Evolutionary conservation across 78 protist species (phyloP), one percentile per base, ranked within the genome.

Genomic region (Diacronema lutheri): DNA sequence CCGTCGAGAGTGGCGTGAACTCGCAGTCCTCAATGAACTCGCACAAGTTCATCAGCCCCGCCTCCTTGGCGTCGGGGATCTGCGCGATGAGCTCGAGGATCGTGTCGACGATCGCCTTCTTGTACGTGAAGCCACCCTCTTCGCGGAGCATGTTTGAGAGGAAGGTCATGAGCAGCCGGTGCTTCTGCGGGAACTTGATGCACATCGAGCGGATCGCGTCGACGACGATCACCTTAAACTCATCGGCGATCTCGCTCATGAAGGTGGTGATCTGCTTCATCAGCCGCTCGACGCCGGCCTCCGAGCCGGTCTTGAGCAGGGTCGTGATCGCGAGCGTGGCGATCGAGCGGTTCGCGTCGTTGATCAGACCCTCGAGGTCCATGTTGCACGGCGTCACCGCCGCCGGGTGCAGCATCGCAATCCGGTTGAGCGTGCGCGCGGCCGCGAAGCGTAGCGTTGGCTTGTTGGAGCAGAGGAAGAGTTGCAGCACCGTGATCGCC

Each of bases 11-110:
- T 40, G 50, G 62, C 37, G 95, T 62, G 90, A 88, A 97, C 78
- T 98, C 99, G 88, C 99, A 98, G 88, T 98, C 99, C 74, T 98
- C 99, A 37, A 98, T 97, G 84, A 96, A 96, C 91, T 97, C 99
- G 83, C 98, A 94, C 41, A 98, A 79, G 62, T 95, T 93, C 35
- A 72, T 7, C 40, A 98, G 92, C n/a, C 96, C 99, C 14, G 84
- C 56, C 68, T 90, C 94, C 62, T 44, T 89, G 4, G 97, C 91
- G 31, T 95, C 97, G 29, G 98, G 97, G 44, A 90, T 90, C 35
- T 66, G 72, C 38, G 84, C 81, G 69, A 96, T 90, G 61, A 96
- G 65, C 38, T 9, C 57, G 25, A 91, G 37, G 77, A 96, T 91
- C 62, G 98, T 88, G 80, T 95, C 97, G 35, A 96, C 95, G 73